Conservation (phyloP, 352 stramenopile genomes). For the Phytophthora brassicae region DNA sequence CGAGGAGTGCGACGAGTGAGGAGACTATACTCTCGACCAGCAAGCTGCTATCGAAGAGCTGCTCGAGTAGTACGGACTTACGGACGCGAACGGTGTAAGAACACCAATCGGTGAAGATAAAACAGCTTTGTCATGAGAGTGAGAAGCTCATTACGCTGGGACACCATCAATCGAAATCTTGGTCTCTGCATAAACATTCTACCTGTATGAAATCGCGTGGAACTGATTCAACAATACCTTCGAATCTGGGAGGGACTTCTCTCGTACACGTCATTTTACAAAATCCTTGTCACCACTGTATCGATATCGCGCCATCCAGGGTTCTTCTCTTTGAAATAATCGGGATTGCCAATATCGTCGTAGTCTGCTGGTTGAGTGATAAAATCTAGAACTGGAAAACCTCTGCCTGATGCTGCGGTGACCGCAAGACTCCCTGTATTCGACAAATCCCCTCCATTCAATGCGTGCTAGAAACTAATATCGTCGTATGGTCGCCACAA, state of each 20-base stretch:
- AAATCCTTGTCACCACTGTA: slow-evolving; percentile 23
- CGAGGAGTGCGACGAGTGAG: background rate
- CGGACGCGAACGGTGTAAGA: too few relatives aligned
- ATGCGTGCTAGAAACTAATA: background rate
- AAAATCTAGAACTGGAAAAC: slow-evolving; percentile 24
- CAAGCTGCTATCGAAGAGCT: background rate
- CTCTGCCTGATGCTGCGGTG: slow-evolving; percentile 10
- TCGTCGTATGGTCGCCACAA: background rate
- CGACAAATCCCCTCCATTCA: background rate
- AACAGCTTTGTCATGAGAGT: slow-evolving; percentile 4
- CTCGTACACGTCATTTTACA: slow-evolving; percentile 16
- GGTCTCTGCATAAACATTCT: background rate
- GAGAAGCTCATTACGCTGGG: slow-evolving; percentile 4
- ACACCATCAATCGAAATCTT: slow-evolving; percentile 15
- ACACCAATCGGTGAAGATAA: too few relatives aligned
- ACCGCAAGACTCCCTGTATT: slow-evolving; percentile 15
- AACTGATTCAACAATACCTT: background rate
- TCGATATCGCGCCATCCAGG: background rate
- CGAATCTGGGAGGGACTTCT: background rate
- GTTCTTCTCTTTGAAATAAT: slow-evolving; percentile 25
- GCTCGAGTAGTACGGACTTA: too few relatives aligned
- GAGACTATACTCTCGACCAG: background rate
- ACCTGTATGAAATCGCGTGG: background rate
- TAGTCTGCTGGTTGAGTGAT: slow-evolving; percentile 21
- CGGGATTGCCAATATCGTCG: slow-evolving; percentile 9